These are phyloP conservation scores for Fusarium haematococcum DNA, from an alignment of 2,329 filamentous ascomycete genomes.

Conservation along the genomic window DNA sequence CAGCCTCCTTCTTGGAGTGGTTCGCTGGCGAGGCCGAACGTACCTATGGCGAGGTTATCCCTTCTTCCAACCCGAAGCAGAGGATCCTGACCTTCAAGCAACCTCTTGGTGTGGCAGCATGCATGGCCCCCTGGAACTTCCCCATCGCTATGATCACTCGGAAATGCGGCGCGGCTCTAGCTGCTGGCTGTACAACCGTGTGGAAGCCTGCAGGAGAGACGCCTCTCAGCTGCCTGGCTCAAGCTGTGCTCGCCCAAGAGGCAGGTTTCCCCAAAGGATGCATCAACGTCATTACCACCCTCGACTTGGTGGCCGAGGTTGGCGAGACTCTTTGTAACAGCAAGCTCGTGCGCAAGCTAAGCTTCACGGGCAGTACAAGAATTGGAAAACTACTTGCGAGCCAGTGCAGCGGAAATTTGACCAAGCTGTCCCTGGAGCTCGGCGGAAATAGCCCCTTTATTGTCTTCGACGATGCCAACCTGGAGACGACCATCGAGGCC, in stretches of 20 bases:
- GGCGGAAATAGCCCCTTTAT: not conserved
- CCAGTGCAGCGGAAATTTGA: not conserved
- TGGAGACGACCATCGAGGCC: not conserved
- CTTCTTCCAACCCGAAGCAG: not conserved
- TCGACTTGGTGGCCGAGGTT: not conserved
- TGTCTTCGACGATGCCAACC: not conserved
- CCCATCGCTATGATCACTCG: not conserved
- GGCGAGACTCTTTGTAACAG: not conserved
- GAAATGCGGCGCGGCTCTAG: not conserved
- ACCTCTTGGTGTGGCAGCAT: not conserved
- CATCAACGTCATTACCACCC: slow-evolving; percentile 8
- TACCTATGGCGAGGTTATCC: not conserved
- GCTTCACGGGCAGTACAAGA: slow-evolving; percentile 1
- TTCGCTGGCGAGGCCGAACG: not conserved
- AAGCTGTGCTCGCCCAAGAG: not conserved
- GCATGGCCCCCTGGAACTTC: not conserved
- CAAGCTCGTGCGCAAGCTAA: slow-evolving; percentile 4
- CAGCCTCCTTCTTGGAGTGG: not conserved
- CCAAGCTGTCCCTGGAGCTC: not conserved
- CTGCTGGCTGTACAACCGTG: not conserved
- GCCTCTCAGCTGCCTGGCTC: not conserved
- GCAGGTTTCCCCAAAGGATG: not conserved
- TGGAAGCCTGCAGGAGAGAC: not conserved
- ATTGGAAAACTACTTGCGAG: not conserved
- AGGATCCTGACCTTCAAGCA: not conserved